Conservation (phyloP, 225 moss, liverwort and hornwort species). For the Marchantia polymorpha region DNA sequence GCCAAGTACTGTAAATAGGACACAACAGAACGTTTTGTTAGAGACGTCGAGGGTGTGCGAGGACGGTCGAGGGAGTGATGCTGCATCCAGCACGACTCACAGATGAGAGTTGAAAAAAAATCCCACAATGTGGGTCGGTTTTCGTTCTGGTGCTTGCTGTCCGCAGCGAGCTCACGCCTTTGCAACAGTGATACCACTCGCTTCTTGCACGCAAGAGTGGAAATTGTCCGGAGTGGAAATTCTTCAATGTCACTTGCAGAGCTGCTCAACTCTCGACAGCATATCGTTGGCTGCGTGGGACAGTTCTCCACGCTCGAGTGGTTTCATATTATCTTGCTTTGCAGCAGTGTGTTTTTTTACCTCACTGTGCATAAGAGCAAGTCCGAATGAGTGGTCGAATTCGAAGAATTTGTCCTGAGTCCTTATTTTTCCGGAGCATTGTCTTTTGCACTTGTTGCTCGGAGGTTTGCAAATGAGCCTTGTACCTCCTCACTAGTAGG, state of each 20-base stretch:
- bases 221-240: neutral
- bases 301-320: neutral
- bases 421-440: neutral
- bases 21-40: neutral
- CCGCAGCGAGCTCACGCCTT: neutral
- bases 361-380: neutral
- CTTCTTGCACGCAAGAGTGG: neutral
- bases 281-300: no score
- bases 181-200: neutral
- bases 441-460: neutral
- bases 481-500: neutral
- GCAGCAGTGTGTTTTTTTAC: neutral
- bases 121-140: neutral
- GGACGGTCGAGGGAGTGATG: neutral
- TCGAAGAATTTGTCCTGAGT: neutral
- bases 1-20: neutral
- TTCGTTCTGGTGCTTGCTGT: neutral
- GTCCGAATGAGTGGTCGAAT: neutral
- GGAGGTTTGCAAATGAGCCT: neutral
- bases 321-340: neutral
- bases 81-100: no score
- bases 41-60: no score
- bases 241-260: neutral
- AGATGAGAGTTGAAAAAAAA: neutral
- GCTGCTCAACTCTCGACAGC: neutral